A percentile compares a stretch with the other conserved stretches of the same genome.
These are phyloP conservation scores for Przewalskia tangutica DNA, from an alignment of 257 asterid genomes.

Conservation along the genomic window DNA sequence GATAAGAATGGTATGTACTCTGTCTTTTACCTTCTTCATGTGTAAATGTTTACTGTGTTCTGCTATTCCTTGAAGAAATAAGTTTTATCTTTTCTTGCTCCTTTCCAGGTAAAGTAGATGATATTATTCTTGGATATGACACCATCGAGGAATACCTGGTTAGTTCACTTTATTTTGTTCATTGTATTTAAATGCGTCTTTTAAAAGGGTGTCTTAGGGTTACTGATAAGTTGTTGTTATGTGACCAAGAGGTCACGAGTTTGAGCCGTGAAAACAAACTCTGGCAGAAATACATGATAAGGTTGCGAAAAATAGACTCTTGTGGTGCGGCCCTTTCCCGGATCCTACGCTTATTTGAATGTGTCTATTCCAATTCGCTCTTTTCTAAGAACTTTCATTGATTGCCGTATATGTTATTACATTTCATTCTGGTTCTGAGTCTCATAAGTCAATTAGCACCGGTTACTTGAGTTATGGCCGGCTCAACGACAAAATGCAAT, in stretches of 20 bases:
- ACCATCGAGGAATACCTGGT: conserved; percentile 50
- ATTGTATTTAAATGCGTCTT: background rate
- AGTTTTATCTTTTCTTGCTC: background rate
- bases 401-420: background rate
- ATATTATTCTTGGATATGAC: conserved; percentile 76
- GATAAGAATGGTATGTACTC: conserved; percentile 51
- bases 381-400: background rate
- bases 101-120: conserved; percentile 46
- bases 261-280: too few relatives aligned
- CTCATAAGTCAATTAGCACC: background rate
- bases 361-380: background rate
- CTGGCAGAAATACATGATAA: too few relatives aligned
- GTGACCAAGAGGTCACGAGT: too few relatives aligned
- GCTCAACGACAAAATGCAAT: background rate
- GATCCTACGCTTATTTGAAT: background rate
- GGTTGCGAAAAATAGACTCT: too few relatives aligned
- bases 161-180: background rate
- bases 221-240: too few relatives aligned
- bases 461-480: background rate
- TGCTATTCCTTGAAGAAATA: background rate
- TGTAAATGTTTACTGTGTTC: background rate
- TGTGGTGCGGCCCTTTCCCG: too few relatives aligned
- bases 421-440: background rate
- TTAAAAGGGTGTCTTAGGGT: too few relatives aligned
- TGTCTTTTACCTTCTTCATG: background rate